Evolutionary conservation across 1,139 yeast genomes (phyloP).

Genomic region (Lodderomyces pseudojiufengensis): DNA sequence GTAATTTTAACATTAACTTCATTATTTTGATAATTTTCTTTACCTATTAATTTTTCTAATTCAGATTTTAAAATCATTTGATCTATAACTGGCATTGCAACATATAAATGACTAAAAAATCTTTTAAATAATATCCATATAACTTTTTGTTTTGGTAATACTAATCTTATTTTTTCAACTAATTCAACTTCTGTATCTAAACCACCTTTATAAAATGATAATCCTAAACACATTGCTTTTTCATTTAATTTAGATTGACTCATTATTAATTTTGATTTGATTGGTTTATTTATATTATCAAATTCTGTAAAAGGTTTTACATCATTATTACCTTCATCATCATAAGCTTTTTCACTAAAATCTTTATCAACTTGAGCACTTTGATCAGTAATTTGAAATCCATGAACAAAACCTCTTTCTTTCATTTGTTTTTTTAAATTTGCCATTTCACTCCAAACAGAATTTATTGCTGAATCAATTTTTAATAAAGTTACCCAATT

Average conservation of each 20-base stretch:
- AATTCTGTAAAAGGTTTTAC: constrained; percentile 15
- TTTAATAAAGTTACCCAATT: constrained; percentile 33
- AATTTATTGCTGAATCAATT: constrained; percentile 21
- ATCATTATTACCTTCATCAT: constrained; percentile 22
- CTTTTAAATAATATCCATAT: constrained; percentile 46
- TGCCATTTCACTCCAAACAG: constrained; percentile 15
- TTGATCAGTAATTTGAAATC: constrained; percentile 2
- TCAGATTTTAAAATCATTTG: constrained; percentile 27
- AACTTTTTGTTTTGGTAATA: constrained; percentile 40
- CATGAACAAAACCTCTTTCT: constrained; percentile 4
- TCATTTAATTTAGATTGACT: constrained; percentile 16
- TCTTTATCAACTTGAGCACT: constrained; percentile 10
- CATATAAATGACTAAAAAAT: constrained; percentile 43
- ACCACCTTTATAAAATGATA: constrained; percentile 30
- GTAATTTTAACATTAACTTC: constrained; percentile 21
- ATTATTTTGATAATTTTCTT: constrained; percentile 11
- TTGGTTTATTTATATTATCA: constrained; percentile 3
- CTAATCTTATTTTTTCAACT: constrained; percentile 32
- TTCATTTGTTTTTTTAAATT: constrained; percentile 10
- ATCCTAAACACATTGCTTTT: constrained; percentile 27
- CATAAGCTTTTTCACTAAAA: constrained; percentile 14
- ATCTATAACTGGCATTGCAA: constrained; percentile 46
- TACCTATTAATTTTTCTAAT: constrained; percentile 24
- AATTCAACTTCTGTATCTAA: constrained; percentile 28
- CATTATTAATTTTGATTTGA: background rate